Conservation (phyloP, 305 asterid genomes). For the Plantago lanceolata region DNA sequence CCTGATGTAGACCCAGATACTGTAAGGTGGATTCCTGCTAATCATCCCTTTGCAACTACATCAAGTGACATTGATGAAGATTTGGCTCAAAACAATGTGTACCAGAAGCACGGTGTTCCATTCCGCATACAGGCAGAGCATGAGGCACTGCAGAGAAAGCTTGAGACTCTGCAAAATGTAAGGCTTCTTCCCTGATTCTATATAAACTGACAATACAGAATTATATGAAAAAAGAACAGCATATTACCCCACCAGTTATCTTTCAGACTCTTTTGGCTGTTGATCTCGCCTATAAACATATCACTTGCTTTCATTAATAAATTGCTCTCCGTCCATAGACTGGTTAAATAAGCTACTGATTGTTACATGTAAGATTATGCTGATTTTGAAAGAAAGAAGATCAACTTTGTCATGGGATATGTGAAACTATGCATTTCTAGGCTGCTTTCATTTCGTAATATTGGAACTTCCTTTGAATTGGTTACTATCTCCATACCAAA, state of each 20-base stretch:
- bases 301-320: not conserved
- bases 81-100: conserved; percentile 81
- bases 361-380: not conserved
- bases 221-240: not conserved
- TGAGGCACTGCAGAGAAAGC: conserved; percentile 90
- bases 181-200: conserved; percentile 24
- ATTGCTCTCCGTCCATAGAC: not conserved
- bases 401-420: too few species aligned
- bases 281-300: not conserved
- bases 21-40: conserved; percentile 96
- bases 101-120: conserved; percentile 94
- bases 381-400: not conserved
- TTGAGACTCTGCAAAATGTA: conserved; percentile 88
- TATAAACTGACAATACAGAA: not conserved
- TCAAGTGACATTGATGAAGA: conserved; percentile 86
- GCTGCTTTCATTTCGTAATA: too few species aligned
- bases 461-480: too few species aligned
- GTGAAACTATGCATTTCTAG: too few species aligned
- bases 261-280: not conserved
- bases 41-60: conserved; percentile 98
- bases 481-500: too few species aligned
- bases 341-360: not conserved
- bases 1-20: conserved; percentile 98
- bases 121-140: conserved; percentile 94
- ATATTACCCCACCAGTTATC: not conserved